These are phyloP conservation scores for Gelatoporia subvermispora DNA, from an alignment of 768 basidiomycete species.

Conservation along the genomic window DNA sequence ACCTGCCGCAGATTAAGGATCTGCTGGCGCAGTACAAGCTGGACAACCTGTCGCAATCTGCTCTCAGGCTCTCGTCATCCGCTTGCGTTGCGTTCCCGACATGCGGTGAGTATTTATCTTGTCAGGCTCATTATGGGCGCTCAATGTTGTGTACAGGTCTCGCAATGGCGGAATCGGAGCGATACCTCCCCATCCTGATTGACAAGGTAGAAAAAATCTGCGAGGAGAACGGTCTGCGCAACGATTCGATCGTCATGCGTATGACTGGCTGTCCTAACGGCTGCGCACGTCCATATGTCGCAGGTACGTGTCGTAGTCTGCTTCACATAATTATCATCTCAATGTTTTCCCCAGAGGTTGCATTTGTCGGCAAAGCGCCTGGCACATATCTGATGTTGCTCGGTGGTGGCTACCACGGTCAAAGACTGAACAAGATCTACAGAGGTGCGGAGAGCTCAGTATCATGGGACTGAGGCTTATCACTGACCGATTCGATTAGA, in stretches of 20 bases:
- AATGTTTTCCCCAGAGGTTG: conserved; percentile 58
- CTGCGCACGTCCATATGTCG: conserved; percentile 90
- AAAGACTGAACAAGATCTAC: conserved; percentile 95
- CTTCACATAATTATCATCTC: background rate
- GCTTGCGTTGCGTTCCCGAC: conserved; percentile 99
- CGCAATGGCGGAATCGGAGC: conserved; percentile 76
- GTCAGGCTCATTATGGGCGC: background rate
- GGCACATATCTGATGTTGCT: conserved; percentile 92
- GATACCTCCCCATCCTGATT: conserved; percentile 86
- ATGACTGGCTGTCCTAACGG: conserved; percentile 98
- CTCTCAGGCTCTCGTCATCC: conserved; percentile 80
- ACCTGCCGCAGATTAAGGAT: conserved; percentile 72
- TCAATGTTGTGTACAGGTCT: conserved; percentile 38
- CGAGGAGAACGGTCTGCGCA: conserved; percentile 87
- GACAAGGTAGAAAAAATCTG: conserved; percentile 94
- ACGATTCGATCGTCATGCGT: conserved; percentile 96
- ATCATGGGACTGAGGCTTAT: background rate
- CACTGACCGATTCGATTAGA: conserved; percentile 39
- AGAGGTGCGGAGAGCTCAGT: too few species aligned
- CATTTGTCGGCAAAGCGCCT: conserved; percentile 94
- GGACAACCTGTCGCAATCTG: conserved; percentile 79
- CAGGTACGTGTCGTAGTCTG: conserved; percentile 45
- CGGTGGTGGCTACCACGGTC: conserved; percentile 92
- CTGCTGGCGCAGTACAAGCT: conserved; percentile 83
- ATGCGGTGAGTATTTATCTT: conserved; percentile 48